A percentile compares a stretch with the other conserved stretches of the same genome.
Conservation (phyloP, 2,329 filamentous ascomycete species). For the Fusarium pseudonygamai region DNA sequence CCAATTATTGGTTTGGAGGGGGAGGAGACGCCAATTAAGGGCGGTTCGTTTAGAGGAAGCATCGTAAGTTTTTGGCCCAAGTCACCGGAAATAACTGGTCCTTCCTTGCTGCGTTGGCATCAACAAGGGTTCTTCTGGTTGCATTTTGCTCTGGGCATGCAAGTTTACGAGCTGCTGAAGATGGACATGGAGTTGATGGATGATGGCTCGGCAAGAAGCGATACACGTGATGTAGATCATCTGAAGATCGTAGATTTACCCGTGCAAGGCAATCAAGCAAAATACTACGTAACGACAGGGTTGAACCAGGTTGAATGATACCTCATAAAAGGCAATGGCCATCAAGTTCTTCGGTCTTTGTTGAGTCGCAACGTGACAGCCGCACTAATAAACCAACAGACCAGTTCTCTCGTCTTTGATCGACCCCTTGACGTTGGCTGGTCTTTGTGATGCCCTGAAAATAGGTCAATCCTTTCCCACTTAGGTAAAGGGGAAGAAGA, state of each 20-base stretch:
- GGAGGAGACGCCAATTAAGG: conserved; percentile 19
- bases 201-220: conserved; percentile 7
- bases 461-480: not conserved
- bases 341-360: not conserved
- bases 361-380: not conserved
- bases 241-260: conserved; percentile 1
- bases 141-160: not conserved
- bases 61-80: conserved; percentile 1
- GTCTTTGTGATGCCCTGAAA: not conserved
- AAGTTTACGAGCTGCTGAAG: not conserved
- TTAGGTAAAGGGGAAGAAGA: not conserved
- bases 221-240: conserved; percentile 19
- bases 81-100: not conserved
- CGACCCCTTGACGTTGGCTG: not conserved
- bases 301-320: not conserved
- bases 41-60: conserved; percentile 7
- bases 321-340: not conserved
- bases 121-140: not conserved
- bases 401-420: not conserved
- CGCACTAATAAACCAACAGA: not conserved
- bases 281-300: not conserved
- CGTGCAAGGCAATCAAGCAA: not conserved
- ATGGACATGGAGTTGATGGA: not conserved
- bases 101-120: not conserved
- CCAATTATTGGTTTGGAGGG: conserved; percentile 27